Conservation (phyloP, 169 alveolate species). For the Eimeria tenella region DNA sequence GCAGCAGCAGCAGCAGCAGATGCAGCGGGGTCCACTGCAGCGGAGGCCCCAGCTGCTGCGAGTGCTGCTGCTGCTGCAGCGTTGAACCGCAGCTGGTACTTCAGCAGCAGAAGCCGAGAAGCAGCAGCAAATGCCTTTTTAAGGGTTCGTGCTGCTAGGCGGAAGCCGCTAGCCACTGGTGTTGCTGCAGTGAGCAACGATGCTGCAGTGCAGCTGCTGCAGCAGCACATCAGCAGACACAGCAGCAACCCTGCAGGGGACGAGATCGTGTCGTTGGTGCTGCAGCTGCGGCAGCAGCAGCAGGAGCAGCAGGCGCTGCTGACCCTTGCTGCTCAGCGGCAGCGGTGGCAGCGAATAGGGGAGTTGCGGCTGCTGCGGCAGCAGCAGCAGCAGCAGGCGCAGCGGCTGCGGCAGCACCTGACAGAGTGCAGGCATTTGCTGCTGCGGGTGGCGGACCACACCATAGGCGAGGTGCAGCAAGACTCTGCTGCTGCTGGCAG, state of each 20-base stretch:
- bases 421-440: constrained; percentile 41
- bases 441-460: constrained; percentile 4
- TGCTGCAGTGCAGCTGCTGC: constrained; percentile 25
- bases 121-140: background rate
- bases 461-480: constrained; percentile 11
- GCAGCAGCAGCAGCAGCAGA: background rate
- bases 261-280: constrained; percentile 4
- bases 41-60: background rate
- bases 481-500: constrained; percentile 5
- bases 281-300: constrained; percentile 48
- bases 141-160: background rate
- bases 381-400: constrained; percentile 32
- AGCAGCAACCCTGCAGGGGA: constrained; percentile 5
- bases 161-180: background rate
- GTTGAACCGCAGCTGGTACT: background rate
- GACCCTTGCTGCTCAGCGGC: constrained; percentile 6
- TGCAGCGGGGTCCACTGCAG: background rate
- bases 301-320: constrained; percentile 25
- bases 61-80: background rate
- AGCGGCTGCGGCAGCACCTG: constrained; percentile 20
- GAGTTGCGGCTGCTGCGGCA: background rate
- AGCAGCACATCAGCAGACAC: constrained; percentile 29
- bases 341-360: background rate
- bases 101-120: background rate
- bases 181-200: background rate